Conservation (phyloP, 352 stramenopile genomes). For the Phytophthora kernoviae region DNA sequence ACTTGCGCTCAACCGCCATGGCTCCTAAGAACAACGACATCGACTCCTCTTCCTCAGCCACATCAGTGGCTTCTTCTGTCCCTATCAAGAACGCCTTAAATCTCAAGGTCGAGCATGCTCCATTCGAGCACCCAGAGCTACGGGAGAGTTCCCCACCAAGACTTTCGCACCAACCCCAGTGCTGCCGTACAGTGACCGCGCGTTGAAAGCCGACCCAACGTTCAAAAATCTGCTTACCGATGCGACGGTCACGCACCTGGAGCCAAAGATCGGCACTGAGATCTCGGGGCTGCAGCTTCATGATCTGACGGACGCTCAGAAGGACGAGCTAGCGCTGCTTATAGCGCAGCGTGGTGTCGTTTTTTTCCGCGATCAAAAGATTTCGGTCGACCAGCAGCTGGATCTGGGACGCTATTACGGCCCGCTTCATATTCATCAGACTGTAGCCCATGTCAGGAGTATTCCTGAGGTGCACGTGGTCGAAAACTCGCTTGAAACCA, state of each 20-base stretch:
- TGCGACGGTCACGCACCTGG: slow-evolving; percentile 21
- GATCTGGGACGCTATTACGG: slow-evolving; percentile 26
- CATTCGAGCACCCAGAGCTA: slow-evolving; percentile 20
- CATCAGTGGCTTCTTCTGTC: neutral
- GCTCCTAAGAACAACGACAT: slow-evolving; percentile 18
- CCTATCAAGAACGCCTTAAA: slow-evolving; percentile 32
- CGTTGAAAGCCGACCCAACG: slow-evolving; percentile 22
- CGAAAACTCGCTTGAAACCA: slow-evolving; percentile 15
- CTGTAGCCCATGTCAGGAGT: slow-evolving; percentile 13
- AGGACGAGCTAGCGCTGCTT: slow-evolving; percentile 21
- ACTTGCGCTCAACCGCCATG: slow-evolving; percentile 29
- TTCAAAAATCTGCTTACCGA: slow-evolving; percentile 25
- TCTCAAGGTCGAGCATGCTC: slow-evolving; percentile 16
- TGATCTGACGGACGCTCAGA: slow-evolving; percentile 22
- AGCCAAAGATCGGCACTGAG: slow-evolving; percentile 24
- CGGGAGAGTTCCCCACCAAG: slow-evolving; percentile 15
- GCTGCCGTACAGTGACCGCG: slow-evolving; percentile 17
- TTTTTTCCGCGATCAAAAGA: slow-evolving; percentile 23
- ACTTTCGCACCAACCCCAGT: slow-evolving; percentile 26
- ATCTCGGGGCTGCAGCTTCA: slow-evolving; percentile 26
- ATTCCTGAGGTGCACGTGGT: slow-evolving; percentile 21
- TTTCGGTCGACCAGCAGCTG: slow-evolving; percentile 23
- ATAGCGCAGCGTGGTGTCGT: slow-evolving; percentile 21
- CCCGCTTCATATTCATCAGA: slow-evolving; percentile 22
- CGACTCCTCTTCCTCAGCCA: neutral